Conservation (phyloP, 148 eudicot species). For the Nepenthes mirabilis region DNA sequence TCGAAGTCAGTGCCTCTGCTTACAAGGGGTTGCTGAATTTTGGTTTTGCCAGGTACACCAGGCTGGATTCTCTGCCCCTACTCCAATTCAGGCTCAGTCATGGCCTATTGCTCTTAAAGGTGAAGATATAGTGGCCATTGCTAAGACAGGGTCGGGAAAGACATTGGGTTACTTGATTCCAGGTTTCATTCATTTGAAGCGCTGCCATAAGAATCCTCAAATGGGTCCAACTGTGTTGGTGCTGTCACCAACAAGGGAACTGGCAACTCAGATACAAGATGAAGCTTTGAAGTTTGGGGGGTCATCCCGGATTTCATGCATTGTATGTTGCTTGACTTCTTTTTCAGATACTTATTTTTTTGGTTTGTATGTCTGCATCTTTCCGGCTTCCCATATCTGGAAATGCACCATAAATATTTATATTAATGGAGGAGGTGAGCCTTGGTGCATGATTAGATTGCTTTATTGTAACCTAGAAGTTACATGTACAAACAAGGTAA, state of each 20-base stretch:
- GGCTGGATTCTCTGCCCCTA: slow-evolving; percentile 83
- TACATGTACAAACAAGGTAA: too few species aligned
- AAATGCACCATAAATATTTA: too few species aligned
- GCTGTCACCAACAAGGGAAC: slow-evolving; percentile 84
- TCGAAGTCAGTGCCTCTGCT: slow-evolving; percentile 15
- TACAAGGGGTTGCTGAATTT: slow-evolving; percentile 19
- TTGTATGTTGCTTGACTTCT: slow-evolving; percentile 22
- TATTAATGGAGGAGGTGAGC: too few species aligned
- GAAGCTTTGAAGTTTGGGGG: slow-evolving; percentile 87
- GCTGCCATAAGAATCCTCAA: slow-evolving; percentile 43
- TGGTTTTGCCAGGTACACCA: slow-evolving; percentile 53
- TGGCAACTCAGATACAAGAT: slow-evolving; percentile 91
- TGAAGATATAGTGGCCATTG: slow-evolving; percentile 79
- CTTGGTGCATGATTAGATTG: too few species aligned
- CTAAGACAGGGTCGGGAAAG: slow-evolving; percentile 89
- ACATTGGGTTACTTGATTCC: slow-evolving; percentile 86
- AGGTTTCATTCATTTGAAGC: slow-evolving; percentile 70
- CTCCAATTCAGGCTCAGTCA: slow-evolving; percentile 91
- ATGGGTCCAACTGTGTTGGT: slow-evolving; percentile 93
- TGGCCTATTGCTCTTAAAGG: slow-evolving; percentile 85
- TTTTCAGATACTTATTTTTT: too few species aligned
- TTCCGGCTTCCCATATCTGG: too few species aligned
- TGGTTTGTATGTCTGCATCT: too few species aligned
- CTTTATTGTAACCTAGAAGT: too few species aligned
- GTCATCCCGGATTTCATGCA: slow-evolving; percentile 59